Conservation (phyloP, 441 rosid genomes). For the Macaranga tanarius region DNA sequence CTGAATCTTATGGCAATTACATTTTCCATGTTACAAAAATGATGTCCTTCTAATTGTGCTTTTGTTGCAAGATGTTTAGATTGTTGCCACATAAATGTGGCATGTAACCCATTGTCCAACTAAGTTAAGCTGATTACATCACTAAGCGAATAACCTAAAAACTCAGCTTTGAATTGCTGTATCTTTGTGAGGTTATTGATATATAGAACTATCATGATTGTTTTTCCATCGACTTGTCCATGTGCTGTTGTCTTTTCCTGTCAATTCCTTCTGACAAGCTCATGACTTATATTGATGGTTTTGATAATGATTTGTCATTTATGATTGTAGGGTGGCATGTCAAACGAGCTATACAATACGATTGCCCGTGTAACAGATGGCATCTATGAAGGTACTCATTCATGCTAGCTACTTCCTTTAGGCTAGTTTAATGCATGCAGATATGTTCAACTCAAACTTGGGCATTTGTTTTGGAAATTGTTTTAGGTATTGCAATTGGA, state of each 20-base stretch:
- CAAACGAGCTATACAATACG: constrained; percentile 86
- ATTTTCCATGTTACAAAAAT: not conserved
- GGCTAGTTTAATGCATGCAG: constrained; percentile 14
- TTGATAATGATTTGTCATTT: constrained; percentile 9
- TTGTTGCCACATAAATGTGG: not conserved
- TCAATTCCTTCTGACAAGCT: not conserved
- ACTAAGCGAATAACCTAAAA: not conserved
- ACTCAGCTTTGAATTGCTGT: not conserved
- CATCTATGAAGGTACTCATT: constrained; percentile 71
- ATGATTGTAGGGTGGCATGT: constrained; percentile 87
- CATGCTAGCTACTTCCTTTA: constrained; percentile 15
- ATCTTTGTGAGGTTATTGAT: not conserved
- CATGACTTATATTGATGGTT: constrained; percentile 7
- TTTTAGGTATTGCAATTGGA: constrained; percentile 87
- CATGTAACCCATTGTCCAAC: not conserved
- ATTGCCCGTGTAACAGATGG: constrained; percentile 96
- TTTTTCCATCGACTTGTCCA: constrained; percentile 2
- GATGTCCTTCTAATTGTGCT: not conserved
- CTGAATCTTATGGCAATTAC: not conserved
- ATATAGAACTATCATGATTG: not conserved
- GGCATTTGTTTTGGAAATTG: constrained; percentile 24
- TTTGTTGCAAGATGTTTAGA: not conserved
- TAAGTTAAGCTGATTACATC: not conserved
- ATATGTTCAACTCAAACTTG: constrained; percentile 18
- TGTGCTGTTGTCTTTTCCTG: not conserved